A percentile compares a stretch with the other conserved stretches of the same genome.
Conservation (phyloP, 768 basidiomycete species). For the Auriscalpium vulgare region DNA sequence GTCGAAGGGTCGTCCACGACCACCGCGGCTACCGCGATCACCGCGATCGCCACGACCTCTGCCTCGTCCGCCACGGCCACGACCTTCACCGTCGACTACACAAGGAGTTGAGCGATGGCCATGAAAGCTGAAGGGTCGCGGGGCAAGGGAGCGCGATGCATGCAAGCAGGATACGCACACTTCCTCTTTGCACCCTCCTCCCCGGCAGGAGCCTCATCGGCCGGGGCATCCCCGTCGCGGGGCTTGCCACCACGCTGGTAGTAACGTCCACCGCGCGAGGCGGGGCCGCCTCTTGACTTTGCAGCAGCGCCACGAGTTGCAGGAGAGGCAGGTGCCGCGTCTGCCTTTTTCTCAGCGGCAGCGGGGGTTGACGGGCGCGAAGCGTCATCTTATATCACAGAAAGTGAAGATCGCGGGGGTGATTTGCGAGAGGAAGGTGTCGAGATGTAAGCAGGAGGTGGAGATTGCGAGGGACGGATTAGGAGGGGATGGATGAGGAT, state of each 20-base stretch:
- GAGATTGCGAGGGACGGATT: not conserved
- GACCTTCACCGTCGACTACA: slow-evolving; percentile 36
- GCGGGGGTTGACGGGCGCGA: slow-evolving; percentile 37
- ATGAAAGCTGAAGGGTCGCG: not conserved
- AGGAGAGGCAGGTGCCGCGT: slow-evolving; percentile 24
- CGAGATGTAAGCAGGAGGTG: not conserved
- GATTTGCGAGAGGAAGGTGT: not conserved
- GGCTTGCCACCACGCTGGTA: slow-evolving; percentile 55
- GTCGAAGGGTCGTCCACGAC: slow-evolving; percentile 74
- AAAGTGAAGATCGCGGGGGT: not conserved
- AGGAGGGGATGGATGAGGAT: not conserved
- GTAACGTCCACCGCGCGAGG: slow-evolving; percentile 62
- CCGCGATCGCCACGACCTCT: slow-evolving; percentile 39
- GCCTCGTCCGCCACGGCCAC: slow-evolving; percentile 31
- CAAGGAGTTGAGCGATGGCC: slow-evolving; percentile 1
- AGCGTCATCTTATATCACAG: slow-evolving; percentile 33
- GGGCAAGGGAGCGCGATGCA: not conserved
- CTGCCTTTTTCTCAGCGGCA: slow-evolving; percentile 25
- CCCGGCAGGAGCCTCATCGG: slow-evolving; percentile 27
- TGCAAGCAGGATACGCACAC: slow-evolving; percentile 17
- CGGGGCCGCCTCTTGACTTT: slow-evolving; percentile 46
- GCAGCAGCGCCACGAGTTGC: slow-evolving; percentile 28
- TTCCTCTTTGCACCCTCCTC: slow-evolving; percentile 25
- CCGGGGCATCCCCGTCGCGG: slow-evolving; percentile 30
- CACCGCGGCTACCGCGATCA: slow-evolving; percentile 45